These are phyloP conservation scores for Saccharomyces hybrid DNA, from an alignment of 1,139 yeast species.

Conservation along the genomic window DNA sequence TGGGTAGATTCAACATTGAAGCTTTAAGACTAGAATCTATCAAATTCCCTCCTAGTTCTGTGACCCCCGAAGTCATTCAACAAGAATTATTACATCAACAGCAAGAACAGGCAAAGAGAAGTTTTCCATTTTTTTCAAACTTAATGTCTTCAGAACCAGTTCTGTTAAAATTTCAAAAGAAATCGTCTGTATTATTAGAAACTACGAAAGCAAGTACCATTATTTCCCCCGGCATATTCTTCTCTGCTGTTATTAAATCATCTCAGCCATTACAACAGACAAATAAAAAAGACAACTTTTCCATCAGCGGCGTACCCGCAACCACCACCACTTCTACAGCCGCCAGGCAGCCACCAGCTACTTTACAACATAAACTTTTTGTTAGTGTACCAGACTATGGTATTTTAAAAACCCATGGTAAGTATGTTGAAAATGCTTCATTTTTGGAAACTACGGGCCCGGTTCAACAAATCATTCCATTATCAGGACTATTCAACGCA, in stretches of 20 bases:
- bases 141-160: conserved; percentile 29
- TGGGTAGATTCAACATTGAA: conserved; percentile 34
- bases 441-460: conserved; percentile 54
- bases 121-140: conserved; percentile 25
- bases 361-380: conserved; percentile 43
- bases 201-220: conserved; percentile 43
- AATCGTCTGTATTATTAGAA: conserved; percentile 36
- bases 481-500: conserved; percentile 66
- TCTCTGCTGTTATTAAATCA: conserved; percentile 40
- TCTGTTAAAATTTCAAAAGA: conserved; percentile 35
- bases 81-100: conserved; percentile 36
- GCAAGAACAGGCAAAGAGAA: conserved; percentile 35
- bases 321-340: background rate
- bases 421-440: conserved; percentile 76
- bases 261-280: conserved; percentile 14
- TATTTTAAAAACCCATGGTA: conserved; percentile 59
- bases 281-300: background rate
- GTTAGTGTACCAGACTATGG: conserved; percentile 82
- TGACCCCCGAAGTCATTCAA: conserved; percentile 47
- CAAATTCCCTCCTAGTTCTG: conserved; percentile 70
- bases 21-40: conserved; percentile 46
- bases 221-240: conserved; percentile 76
- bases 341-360: conserved; percentile 3
- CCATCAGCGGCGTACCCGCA: background rate
- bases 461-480: conserved; percentile 67